Evolutionary conservation across 1,284 basidiomycete genomes (phyloP).

Genomic region (Boletus calvinii): DNA sequence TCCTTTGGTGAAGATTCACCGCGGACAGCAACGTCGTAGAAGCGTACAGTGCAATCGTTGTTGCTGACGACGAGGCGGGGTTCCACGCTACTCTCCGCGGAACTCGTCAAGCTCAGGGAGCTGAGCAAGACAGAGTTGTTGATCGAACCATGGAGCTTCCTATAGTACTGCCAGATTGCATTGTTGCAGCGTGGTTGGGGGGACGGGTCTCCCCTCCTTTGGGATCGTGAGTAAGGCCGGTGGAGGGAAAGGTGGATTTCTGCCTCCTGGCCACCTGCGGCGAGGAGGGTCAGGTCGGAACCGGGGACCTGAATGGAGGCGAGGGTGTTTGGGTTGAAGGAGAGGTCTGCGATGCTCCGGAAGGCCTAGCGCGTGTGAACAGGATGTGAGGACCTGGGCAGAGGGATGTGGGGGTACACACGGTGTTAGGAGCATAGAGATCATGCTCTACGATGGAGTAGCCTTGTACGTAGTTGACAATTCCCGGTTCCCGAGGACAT

Average conservation of each 20-base stretch:
- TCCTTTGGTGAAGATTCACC: conserved; percentile 41
- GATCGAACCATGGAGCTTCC: conserved; percentile 63
- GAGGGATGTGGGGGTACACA: conserved; percentile 37
- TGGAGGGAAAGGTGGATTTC: conserved; percentile 74
- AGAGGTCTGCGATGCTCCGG: conserved; percentile 50
- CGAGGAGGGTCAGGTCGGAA: conserved; percentile 62
- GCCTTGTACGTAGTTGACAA: conserved; percentile 64
- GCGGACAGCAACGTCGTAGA: conserved; percentile 67
- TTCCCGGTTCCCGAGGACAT: conserved; percentile 65
- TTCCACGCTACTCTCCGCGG: conserved; percentile 58
- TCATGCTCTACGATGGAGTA: conserved; percentile 67
- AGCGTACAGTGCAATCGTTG: conserved; percentile 76
- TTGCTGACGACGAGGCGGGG: conserved; percentile 81
- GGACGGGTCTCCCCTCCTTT: conserved; percentile 15
- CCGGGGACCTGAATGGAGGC: conserved; percentile 57
- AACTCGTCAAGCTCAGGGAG: conserved; percentile 53
- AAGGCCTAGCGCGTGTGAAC: conserved; percentile 39
- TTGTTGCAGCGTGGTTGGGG: conserved; percentile 25
- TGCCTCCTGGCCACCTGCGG: conserved; percentile 78
- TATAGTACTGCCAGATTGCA: conserved; percentile 57
- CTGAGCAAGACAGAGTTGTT: conserved; percentile 82
- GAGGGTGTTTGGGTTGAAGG: conserved; percentile 70
- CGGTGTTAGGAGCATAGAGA: conserved; percentile 48
- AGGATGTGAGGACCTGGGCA: conserved; percentile 16
- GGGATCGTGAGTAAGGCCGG: conserved; percentile 30